These are phyloP conservation scores for Fusarium torreyae DNA, from an alignment of 2,329 filamentous ascomycete species.

Conservation along the genomic window DNA sequence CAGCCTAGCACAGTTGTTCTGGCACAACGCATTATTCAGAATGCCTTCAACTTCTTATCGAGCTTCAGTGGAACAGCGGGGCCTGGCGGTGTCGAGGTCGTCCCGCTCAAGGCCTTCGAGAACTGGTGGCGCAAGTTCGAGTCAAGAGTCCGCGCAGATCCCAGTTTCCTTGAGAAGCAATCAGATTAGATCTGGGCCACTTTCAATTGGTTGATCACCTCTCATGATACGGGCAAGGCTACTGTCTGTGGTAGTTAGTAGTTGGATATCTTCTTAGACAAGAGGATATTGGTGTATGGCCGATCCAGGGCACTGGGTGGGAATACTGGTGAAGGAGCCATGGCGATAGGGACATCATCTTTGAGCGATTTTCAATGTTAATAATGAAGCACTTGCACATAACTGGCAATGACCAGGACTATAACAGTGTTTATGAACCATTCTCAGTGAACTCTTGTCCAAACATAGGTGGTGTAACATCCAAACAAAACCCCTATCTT, in stretches of 20 bases:
- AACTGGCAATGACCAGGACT: neutral
- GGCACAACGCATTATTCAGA: constrained; percentile 94
- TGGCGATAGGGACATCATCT: constrained; percentile 11
- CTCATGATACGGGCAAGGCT: neutral
- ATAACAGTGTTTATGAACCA: neutral
- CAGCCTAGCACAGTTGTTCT: constrained; percentile 80
- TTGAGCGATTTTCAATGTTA: constrained; percentile 25
- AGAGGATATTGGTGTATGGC: neutral
- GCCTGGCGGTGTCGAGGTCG: constrained; percentile 80
- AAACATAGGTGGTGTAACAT: constrained; percentile 6
- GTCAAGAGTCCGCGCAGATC: constrained; percentile 85
- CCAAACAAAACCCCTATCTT: constrained; percentile 11
- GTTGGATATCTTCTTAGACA: neutral
- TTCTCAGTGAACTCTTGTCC: neutral
- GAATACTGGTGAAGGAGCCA: neutral
- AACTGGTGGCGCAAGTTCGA: constrained; percentile 99
- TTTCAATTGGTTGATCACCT: neutral
- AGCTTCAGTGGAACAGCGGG: constrained; percentile 81
- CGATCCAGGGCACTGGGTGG: neutral
- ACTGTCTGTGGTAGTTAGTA: neutral
- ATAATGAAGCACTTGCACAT: constrained; percentile 15
- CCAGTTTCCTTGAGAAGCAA: constrained; percentile 85
- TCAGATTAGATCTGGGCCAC: constrained; percentile 36
- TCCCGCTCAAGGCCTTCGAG: constrained; percentile 94
- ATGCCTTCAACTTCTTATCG: constrained; percentile 96